phyloP scores from a whole-genome alignment of 768 basidiomycete genomes.

The Fomitopsis serialis region DNA sequence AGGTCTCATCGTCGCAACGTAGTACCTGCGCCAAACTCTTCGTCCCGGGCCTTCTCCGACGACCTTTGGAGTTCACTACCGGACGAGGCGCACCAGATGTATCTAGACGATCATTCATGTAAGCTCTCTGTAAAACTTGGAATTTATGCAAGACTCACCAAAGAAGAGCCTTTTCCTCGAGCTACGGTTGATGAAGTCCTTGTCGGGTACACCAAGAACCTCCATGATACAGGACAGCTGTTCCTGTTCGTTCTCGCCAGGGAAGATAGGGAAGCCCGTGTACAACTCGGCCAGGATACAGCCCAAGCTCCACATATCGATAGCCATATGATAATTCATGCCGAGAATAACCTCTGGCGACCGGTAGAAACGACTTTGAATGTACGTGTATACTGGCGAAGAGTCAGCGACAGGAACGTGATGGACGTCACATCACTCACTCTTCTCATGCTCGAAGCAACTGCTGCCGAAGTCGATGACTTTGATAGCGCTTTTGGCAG shows the following conservation, averaged over 20 bases:
- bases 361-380: conserved; percentile 99
- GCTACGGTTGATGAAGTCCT: conserved; percentile 90
- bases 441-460: conserved; percentile 98
- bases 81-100: conserved; percentile 89
- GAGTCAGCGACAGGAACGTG: conserved; percentile 4
- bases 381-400: conserved; percentile 90
- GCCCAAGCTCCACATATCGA: conserved; percentile 99
- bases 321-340: conserved; percentile 99
- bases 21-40: conserved; percentile 88
- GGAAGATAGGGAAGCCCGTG: conserved; percentile 98
- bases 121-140: too few relatives aligned
- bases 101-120: conserved; percentile 42
- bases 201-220: conserved; percentile 92
- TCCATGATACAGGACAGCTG: conserved; percentile 99
- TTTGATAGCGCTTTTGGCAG: conserved; percentile 93
- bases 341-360: conserved; percentile 98
- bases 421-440: conserved; percentile 37
- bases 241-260: conserved; percentile 98
- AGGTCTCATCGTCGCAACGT: conserved; percentile 89
- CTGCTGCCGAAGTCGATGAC: conserved; percentile 99
- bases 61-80: conserved; percentile 94
- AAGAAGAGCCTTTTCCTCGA: conserved; percentile 95
- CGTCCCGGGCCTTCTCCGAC: conserved; percentile 84
- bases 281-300: conserved; percentile 97
- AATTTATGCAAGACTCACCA: conserved; percentile 44